Percentiles rank a stretch among this genome's conserved stretches.
phyloP scores from a whole-genome alignment of 495 filamentous ascomycete genomes.

The Hypoxylon cercidicola region DNA sequence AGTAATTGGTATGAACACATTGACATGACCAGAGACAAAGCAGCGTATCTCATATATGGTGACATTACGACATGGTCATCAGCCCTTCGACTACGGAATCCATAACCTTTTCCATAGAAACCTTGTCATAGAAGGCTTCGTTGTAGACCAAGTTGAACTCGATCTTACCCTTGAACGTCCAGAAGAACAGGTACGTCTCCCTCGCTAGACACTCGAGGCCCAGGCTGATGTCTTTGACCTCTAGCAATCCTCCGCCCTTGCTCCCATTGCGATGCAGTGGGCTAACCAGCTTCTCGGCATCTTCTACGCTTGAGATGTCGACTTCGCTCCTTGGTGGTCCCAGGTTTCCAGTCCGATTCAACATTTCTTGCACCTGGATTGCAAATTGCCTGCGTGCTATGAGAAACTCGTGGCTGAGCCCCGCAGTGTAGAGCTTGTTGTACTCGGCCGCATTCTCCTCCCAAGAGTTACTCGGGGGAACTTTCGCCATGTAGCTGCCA shows the following conservation, averaged over 20 bases:
- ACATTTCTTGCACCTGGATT: constrained; percentile 21
- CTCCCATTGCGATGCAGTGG: constrained; percentile 29
- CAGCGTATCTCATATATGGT: too few species aligned
- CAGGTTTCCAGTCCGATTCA: constrained; percentile 21
- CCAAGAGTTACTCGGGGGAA: constrained; percentile 39
- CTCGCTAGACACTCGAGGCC: constrained; percentile 43
- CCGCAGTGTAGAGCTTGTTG: constrained; percentile 41
- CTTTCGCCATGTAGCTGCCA: constrained; percentile 40
- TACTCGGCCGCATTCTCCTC: constrained; percentile 44
- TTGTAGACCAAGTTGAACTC: constrained; percentile 48
- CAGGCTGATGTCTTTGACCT: constrained; percentile 34
- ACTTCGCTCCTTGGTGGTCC: constrained; percentile 41
- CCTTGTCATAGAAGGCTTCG: constrained; percentile 43
- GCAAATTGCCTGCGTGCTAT: constrained; percentile 46
- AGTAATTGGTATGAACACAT: too few species aligned
- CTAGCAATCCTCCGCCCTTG: constrained; percentile 25
- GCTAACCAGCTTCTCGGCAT: constrained; percentile 38
- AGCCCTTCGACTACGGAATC: neutral
- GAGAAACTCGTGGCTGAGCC: constrained; percentile 39
- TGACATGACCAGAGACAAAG: too few species aligned
- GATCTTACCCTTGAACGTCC: constrained; percentile 46
- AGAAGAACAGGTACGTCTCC: constrained; percentile 40
- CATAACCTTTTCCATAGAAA: constrained; percentile 16
- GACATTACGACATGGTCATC: too few species aligned
- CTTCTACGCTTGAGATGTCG: constrained; percentile 45